Percentiles rank a stretch among this genome's conserved stretches.
Evolutionary conservation across 2,329 filamentous ascomycete species (phyloP).

Genomic region (Claviceps sp.): DNA sequence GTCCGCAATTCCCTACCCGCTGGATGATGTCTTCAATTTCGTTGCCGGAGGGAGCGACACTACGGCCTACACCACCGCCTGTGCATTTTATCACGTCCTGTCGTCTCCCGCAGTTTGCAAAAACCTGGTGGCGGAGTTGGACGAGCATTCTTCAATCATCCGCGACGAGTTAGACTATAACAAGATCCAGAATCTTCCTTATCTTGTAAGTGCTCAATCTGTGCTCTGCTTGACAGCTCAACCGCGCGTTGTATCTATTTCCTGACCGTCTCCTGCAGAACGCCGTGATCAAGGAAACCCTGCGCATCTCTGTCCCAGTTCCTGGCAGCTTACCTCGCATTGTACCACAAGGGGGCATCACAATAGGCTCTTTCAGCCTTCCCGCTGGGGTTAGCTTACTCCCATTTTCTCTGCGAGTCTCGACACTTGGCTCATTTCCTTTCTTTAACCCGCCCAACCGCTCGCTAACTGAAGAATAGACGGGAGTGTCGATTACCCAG

Average conservation of each 20-base stretch:
- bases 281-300: conserved; percentile 1
- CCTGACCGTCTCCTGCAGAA: not conserved
- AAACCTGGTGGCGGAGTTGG: not conserved
- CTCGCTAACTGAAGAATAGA: not conserved
- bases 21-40: conserved; percentile 1
- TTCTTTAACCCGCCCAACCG: no score
- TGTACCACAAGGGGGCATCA: not conserved
- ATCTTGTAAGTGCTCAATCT: not conserved
- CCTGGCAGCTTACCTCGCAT: not conserved
- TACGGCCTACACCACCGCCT: not conserved
- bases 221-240: not conserved
- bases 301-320: not conserved
- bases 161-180: not conserved
- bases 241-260: not conserved
- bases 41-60: conserved; percentile 1
- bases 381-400: not conserved
- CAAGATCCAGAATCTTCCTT: not conserved
- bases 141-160: not conserved
- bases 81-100: not conserved
- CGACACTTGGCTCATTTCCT: no score
- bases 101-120: not conserved
- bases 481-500: not conserved
- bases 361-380: not conserved
- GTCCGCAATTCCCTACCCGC: not conserved
- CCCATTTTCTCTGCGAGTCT: no score